Percentiles rank a stretch among this genome's conserved stretches.
Conservation (phyloP, 768 basidiomycete genomes). For the Cystobasidium ongulense region DNA sequence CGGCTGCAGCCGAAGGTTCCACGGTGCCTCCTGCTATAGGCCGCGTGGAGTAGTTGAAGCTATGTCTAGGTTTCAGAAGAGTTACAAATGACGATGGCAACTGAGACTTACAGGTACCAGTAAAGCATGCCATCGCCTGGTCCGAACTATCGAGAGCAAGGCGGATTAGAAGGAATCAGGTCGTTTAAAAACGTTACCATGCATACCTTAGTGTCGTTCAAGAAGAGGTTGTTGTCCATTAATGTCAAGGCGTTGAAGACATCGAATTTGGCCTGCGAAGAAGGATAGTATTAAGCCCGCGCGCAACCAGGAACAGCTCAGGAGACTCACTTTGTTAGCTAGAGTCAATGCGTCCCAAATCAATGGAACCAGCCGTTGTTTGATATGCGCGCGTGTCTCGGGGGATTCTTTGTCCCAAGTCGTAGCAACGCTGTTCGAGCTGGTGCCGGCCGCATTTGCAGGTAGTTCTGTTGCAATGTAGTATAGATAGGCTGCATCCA, state of each 20-base stretch:
- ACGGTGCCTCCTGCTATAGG: conserved; percentile 23
- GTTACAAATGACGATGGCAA: conserved; percentile 36
- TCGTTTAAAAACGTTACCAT: neutral
- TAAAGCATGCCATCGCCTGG: conserved; percentile 60
- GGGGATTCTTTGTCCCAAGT: conserved; percentile 50
- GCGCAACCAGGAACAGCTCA: neutral
- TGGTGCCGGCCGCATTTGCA: conserved; percentile 36
- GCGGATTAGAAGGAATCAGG: neutral
- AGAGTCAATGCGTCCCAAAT: conserved; percentile 71
- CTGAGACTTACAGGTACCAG: neutral
- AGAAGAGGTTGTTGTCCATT: conserved; percentile 81
- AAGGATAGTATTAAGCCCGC: neutral
- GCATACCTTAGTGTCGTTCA: conserved; percentile 56
- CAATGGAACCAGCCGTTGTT: conserved; percentile 61
- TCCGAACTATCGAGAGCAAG: conserved; percentile 61
- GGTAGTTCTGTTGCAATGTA: conserved; percentile 83
- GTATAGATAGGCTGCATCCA: conserved; percentile 90
- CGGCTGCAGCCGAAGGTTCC: conserved; percentile 16
- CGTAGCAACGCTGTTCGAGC: conserved; percentile 18
- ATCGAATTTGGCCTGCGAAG: conserved; percentile 66
- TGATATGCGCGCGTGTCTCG: conserved; percentile 58
- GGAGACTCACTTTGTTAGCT: conserved; percentile 55
- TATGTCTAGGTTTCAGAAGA: neutral
- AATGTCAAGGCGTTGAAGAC: conserved; percentile 91
- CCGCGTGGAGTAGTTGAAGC: conserved; percentile 10